A percentile compares a stretch with the other conserved stretches of the same genome.
Conservation (phyloP, 306 rosid species). For the Dicorynia guianensis region DNA sequence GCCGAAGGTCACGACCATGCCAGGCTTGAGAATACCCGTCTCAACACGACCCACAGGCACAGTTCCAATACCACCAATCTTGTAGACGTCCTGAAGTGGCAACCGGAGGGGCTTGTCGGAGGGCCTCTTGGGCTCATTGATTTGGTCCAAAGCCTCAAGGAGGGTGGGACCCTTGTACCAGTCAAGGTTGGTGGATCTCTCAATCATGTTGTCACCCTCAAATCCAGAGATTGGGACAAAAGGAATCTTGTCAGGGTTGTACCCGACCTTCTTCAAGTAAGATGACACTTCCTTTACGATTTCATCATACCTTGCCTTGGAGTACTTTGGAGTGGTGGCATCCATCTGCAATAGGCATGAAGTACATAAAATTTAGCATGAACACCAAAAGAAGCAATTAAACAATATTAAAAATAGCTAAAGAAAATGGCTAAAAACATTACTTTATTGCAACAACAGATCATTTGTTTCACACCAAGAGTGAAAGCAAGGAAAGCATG, state of each 20-base stretch:
- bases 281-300: conserved; percentile 46
- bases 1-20: conserved; percentile 46
- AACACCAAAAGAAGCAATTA: neutral
- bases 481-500: conserved; percentile 58
- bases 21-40: conserved; percentile 47
- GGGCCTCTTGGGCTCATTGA: conserved; percentile 49
- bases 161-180: conserved; percentile 54
- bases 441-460: conserved; percentile 52
- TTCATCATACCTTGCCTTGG: conserved; percentile 48
- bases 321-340: conserved; percentile 50
- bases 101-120: conserved; percentile 49
- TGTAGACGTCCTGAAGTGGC: conserved; percentile 47
- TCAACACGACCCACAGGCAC: conserved; percentile 48
- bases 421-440: neutral
- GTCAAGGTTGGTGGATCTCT: conserved; percentile 44
- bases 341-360: conserved; percentile 51
- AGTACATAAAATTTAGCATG: neutral
- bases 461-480: conserved; percentile 58
- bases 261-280: conserved; percentile 46
- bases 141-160: conserved; percentile 44
- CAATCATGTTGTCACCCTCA: conserved; percentile 52
- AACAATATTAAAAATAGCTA: neutral
- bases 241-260: conserved; percentile 48
- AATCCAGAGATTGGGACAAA: conserved; percentile 54
- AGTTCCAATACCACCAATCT: conserved; percentile 57